Evolutionary conservation across 345 rosid species (phyloP).

Genomic region (Lumnitzera littorea): DNA sequence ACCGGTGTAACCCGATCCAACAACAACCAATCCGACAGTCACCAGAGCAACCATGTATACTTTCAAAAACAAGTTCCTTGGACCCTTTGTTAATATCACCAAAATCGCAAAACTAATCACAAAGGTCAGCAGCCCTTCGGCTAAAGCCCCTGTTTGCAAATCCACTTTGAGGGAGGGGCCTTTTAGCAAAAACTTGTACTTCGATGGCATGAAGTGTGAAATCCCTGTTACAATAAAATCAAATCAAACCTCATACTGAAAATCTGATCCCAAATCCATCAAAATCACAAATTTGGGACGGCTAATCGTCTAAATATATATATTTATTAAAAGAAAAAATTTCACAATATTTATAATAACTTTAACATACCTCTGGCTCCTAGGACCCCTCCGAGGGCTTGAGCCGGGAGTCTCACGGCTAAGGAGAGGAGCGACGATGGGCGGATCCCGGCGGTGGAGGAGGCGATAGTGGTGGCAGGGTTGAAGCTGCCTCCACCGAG

Average conservation of each 20-base stretch:
- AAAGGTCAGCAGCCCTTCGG: constrained; percentile 48
- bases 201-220: constrained; percentile 35
- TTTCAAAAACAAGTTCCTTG: constrained; percentile 32
- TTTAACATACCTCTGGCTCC: constrained; percentile 25
- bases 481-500: constrained; percentile 50
- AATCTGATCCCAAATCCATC: too few species aligned
- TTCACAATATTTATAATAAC: too few species aligned
- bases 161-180: constrained; percentile 60
- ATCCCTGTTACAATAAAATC: neutral
- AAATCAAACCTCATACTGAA: too few species aligned
- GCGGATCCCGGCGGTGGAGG: constrained; percentile 36
- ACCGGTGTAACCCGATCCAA: constrained; percentile 53
- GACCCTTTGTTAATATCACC: constrained; percentile 39
- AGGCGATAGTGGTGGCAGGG: constrained; percentile 36
- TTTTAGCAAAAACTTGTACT: constrained; percentile 31
- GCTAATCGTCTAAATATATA: too few species aligned
- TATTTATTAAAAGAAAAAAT: too few species aligned
- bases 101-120: constrained; percentile 33
- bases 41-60: constrained; percentile 38
- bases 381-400: constrained; percentile 40
- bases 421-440: constrained; percentile 32
- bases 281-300: too few species aligned
- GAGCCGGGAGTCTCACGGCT: constrained; percentile 49
- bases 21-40: constrained; percentile 33
- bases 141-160: constrained; percentile 47